phyloP scores from a whole-genome alignment of 2,329 filamentous ascomycete genomes.

The Diaporthe citrichinensis region DNA sequence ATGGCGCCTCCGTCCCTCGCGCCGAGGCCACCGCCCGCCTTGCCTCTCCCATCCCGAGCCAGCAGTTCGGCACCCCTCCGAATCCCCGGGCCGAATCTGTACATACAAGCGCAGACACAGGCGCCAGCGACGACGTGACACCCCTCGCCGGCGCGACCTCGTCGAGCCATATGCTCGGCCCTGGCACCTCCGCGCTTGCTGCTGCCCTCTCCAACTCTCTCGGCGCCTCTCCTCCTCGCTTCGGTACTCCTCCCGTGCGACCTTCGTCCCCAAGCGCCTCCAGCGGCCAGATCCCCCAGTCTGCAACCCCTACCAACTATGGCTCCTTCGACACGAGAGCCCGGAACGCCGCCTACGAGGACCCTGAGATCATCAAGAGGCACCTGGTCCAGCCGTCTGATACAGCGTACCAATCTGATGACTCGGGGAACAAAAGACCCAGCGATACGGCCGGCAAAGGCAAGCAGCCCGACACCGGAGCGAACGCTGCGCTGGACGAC shows the following conservation, averaged over 20 bases:
- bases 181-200: constrained; percentile 88
- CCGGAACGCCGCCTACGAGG: constrained; percentile 79
- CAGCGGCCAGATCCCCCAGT: constrained; percentile 59
- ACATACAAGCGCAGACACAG: constrained; percentile 58
- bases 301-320: constrained; percentile 78
- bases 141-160: constrained; percentile 74
- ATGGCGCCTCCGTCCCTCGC: constrained; percentile 68
- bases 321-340: constrained; percentile 86
- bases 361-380: constrained; percentile 90
- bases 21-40: constrained; percentile 73
- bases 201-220: constrained; percentile 85
- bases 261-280: constrained; percentile 70
- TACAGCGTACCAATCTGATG: constrained; percentile 60
- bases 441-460: constrained; percentile 63
- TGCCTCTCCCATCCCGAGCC: constrained; percentile 69
- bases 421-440: constrained; percentile 54
- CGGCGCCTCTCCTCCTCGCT: constrained; percentile 77
- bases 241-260: constrained; percentile 75
- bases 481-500: constrained; percentile 61
- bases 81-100: constrained; percentile 35
- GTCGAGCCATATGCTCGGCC: constrained; percentile 76
- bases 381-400: constrained; percentile 84
- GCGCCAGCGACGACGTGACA: constrained; percentile 60
- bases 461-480: constrained; percentile 64
- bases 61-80: constrained; percentile 52